Evolutionary conservation across 768 basidiomycete species (phyloP).

Genomic region (Trametes gibbosa): DNA sequence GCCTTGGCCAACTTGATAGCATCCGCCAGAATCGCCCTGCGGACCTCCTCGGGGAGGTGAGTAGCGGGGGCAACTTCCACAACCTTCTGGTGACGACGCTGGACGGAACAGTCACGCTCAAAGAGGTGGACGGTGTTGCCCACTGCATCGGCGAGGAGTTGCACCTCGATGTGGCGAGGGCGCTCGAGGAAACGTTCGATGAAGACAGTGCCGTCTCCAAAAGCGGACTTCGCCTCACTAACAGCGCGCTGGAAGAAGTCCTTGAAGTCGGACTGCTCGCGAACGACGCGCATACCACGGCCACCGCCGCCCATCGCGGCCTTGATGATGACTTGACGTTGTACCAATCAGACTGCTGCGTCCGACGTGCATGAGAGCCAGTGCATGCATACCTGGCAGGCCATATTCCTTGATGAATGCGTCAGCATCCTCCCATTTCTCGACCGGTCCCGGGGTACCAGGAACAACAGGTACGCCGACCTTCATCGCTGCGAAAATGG

Average conservation of each 20-base stretch:
- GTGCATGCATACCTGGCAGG: conserved; percentile 66
- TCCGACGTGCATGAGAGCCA: too few relatives aligned
- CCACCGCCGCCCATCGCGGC: conserved; percentile 99
- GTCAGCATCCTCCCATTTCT: conserved; percentile 71
- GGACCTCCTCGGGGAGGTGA: conserved; percentile 86
- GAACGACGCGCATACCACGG: conserved; percentile 98
- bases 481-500: conserved; percentile 61
- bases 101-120: conserved; percentile 98
- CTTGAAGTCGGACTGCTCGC: conserved; percentile 90
- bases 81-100: conserved; percentile 97
- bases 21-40: conserved; percentile 83
- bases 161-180: conserved; percentile 97
- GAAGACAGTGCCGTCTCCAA: conserved; percentile 98
- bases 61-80: conserved; percentile 98
- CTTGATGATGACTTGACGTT: conserved; percentile 86
- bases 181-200: conserved; percentile 97
- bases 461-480: conserved; percentile 95
- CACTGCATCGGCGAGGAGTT: conserved; percentile 84
- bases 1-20: conserved; percentile 94
- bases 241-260: conserved; percentile 88
- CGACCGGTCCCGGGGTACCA: conserved; percentile 95
- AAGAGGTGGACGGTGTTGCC: conserved; percentile 98
- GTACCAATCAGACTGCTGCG: neutral
- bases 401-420: conserved; percentile 94
- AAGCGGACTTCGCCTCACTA: conserved; percentile 92